Evolutionary conservation across 805 yeast genomes (phyloP), one percentile per base, ranked within the genome.

Genomic region (Wickerhamiella siamensis): DNA sequence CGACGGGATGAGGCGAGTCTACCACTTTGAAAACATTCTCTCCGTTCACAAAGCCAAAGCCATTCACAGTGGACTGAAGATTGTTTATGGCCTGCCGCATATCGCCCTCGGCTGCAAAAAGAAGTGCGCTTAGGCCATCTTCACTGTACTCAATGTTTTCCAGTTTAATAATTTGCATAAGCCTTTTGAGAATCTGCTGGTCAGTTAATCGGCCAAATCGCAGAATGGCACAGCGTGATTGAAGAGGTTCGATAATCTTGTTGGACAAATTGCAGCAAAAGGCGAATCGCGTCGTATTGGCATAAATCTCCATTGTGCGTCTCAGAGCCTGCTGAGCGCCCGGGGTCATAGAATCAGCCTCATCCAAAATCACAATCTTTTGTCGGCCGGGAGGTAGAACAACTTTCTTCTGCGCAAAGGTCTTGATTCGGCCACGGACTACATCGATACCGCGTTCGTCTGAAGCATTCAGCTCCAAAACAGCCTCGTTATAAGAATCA

Each of bases 361-460:
- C 98, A 61, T 88, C 98, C 49, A 91, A 64, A 41, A 91, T 88
- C 50, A 91, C 72, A 43, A 91, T 83, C 69, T 91, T 91, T 58
- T 88, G 96, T 51, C 88, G 71, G 1, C 95, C 95, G 0, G 78
- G 72, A 0, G 95, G 94, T 48, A 91, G 65, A 55, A 70, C 77
- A 38, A 87, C 88, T 58, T 83, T 87, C 53, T 87, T 87, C 56
- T 86, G 96, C 3, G 98, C 97, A 71, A 91, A 91, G 47, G 83
- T 84, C 61, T 91, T 91, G 64, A 91, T 91, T 53, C 82, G 78
- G 52, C 83, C 87, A 47, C 98, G 71, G 9, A 91, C 97, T 20
- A 87, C 94, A 40, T 91, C 98, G 40, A 91, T 91, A 48, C 98
- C 98, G 65, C 98, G 72, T 58, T 91, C 97, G 58, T 91, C 98